Base-by-base conservation (phyloP, 495 filamentous ascomycete species). In the Penicillium paradoxum region DNA sequence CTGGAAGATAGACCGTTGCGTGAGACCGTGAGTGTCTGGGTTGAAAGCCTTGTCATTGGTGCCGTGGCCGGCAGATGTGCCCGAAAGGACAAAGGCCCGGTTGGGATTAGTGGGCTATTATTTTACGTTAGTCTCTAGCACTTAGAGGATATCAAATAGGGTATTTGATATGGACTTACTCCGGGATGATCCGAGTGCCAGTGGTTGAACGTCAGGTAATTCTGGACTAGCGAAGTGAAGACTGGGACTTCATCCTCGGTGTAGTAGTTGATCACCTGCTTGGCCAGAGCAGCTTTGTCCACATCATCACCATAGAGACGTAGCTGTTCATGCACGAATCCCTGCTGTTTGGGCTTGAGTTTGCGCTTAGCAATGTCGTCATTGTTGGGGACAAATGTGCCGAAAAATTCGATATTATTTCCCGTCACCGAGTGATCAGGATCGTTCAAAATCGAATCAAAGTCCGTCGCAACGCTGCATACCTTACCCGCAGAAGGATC, bases 401-500 rank as follows among this genome's bases (percentile, higher is more conserved):
- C 69, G 51, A 70, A 79, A 64, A 79, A 69, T 63, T 81, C 65
- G 52, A 79, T 71, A 59, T 79, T 81, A 58, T 74, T 74, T 46
- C 76, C 77, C 17, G 65, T 70, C 41, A 81, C 67, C 24, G 69
- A 64, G 60, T 81, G 78, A 54, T 74, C 71, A 13, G 78, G 77
- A 57, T 81, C 77, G 56, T 81, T 67, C 8, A 66, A 37, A 15
- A 73, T 61, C 0, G 72, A 72, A 57, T 81, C 70, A 51, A 66
- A 73, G 61, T 71, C 69, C 47, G 67, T 67, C 27, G 67, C 66
- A 3, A 53, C 57, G n/a, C 67, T 71, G 61, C 76, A 79, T 30
- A 66, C 67, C 38, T 59, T 49, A 22, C 71, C 72, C 19, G 58
- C 54, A 6, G 64, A 60, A 3, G 70, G 55, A 47, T 79, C 63